Conservation (phyloP, 345 rosid genomes). For the Aethionema arabicum region DNA sequence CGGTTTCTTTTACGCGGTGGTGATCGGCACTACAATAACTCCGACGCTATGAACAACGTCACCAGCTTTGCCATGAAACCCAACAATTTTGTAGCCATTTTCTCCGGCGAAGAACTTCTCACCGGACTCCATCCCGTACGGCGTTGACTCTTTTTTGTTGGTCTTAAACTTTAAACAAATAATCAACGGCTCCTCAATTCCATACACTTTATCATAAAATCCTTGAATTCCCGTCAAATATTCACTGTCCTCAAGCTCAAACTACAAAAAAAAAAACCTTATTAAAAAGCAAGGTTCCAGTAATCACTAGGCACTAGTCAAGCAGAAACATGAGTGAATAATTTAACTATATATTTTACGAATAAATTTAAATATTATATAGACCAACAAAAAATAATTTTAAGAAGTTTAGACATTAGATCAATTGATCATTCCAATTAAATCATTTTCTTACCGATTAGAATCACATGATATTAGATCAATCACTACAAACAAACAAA, state of each 20-base stretch:
- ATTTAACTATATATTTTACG: too few species aligned
- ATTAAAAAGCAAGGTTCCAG: too few species aligned
- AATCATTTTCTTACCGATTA: too few species aligned
- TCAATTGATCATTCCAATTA: too few species aligned
- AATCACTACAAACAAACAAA: too few species aligned
- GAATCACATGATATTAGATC: too few species aligned
- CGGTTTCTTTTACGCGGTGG: not conserved
- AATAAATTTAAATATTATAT: too few species aligned
- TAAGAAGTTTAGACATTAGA: too few species aligned
- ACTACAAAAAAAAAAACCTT: constrained; percentile 19
- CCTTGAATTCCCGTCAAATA: constrained; percentile 27
- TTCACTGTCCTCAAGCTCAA: constrained; percentile 33
- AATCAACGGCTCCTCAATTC: constrained; percentile 10
- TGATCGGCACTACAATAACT: constrained; percentile 29
- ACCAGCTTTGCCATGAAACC: constrained; percentile 35
- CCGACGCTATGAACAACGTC: constrained; percentile 33
- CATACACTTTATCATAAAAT: constrained; percentile 22
- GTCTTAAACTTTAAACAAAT: constrained; percentile 27
- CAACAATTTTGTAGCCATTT: constrained; percentile 26
- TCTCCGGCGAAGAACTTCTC: constrained; percentile 21
- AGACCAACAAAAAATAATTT: too few species aligned
- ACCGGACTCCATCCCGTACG: constrained; percentile 24
- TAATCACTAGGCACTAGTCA: too few species aligned
- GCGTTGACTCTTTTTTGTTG: constrained; percentile 31
- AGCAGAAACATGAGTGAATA: too few species aligned